phyloP scores from a whole-genome alignment of 148 eudicot species.

The Rhododendron ovatum region DNA sequence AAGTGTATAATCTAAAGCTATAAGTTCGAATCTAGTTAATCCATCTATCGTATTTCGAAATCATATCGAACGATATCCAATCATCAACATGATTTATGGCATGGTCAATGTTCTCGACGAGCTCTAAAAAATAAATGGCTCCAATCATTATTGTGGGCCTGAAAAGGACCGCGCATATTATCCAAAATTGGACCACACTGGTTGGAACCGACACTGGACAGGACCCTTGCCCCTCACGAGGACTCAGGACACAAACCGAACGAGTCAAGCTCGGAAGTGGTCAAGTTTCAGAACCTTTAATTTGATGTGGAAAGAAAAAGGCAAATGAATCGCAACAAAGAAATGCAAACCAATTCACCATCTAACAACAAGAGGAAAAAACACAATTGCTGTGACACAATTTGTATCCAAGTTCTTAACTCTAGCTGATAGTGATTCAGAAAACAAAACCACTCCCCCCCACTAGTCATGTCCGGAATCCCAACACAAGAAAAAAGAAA shows the following conservation, averaged over 20 bases:
- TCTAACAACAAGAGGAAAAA: neutral
- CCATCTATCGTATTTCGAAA: neutral
- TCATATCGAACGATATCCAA: no score
- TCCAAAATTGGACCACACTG: no score
- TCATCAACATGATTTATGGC: no score
- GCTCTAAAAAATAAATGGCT: no score
- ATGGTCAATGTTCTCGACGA: no score
- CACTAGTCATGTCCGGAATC: constrained; percentile 33
- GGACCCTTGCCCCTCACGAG: neutral
- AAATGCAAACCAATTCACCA: constrained; percentile 15
- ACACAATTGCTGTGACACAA: constrained; percentile 8
- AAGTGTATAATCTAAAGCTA: neutral
- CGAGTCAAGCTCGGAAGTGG: neutral
- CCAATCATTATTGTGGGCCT: no score
- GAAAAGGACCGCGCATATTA: no score
- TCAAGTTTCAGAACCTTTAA: neutral
- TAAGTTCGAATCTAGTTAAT: neutral
- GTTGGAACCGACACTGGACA: no score
- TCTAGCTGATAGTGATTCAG: constrained; percentile 11
- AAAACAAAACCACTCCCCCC: constrained; percentile 15
- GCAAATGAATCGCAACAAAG: constrained; percentile 3
- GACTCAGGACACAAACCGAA: neutral
- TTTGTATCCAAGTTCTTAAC: constrained; percentile 15
- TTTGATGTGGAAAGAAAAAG: neutral
- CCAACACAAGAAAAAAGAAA: constrained; percentile 15